These are phyloP conservation scores for Colletotrichum kahawae DNA, from an alignment of 2,329 filamentous ascomycete genomes.

Conservation along the genomic window DNA sequence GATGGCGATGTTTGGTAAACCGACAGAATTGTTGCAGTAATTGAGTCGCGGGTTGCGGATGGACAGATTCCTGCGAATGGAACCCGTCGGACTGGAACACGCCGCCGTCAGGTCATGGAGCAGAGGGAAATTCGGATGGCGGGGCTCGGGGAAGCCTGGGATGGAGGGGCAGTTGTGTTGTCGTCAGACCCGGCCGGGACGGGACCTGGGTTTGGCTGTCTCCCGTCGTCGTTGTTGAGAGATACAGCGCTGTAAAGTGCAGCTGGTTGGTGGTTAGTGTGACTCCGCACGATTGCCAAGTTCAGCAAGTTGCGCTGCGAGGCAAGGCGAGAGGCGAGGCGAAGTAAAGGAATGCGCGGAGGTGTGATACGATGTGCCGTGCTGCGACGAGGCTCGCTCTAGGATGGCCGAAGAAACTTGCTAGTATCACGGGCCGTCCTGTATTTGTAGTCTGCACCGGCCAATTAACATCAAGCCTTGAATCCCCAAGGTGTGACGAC, in stretches of 20 bases:
- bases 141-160: constrained; percentile 2
- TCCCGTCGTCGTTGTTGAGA: background rate
- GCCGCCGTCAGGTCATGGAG: background rate
- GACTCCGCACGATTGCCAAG: background rate
- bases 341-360: background rate
- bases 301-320: background rate
- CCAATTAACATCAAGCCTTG: background rate
- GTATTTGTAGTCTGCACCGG: constrained; percentile 16
- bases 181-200: background rate
- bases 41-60: background rate
- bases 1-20: background rate
- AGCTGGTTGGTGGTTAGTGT: background rate
- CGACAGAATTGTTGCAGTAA: background rate
- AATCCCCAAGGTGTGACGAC: constrained; percentile 10
- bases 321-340: background rate
- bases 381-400: background rate
- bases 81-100: background rate
- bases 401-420: background rate
- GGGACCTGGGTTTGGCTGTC: background rate
- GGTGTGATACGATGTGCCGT: background rate
- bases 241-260: background rate
- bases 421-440: background rate
- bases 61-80: background rate
- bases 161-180: background rate
- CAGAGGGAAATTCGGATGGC: background rate